Percentiles rank a stretch among this genome's conserved stretches.
Conservation (phyloP, 441 rosid species). For the Croton setiger region DNA sequence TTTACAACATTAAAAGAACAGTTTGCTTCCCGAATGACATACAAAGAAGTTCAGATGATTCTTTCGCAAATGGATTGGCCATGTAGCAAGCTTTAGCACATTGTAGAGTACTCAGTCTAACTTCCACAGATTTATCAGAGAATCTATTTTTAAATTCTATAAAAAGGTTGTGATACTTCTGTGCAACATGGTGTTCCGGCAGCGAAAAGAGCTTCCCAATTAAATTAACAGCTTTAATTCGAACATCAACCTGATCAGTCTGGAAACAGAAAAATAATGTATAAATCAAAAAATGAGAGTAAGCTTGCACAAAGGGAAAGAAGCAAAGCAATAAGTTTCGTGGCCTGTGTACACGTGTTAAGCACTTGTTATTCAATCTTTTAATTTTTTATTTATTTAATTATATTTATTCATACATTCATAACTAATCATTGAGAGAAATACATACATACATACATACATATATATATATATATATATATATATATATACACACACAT, state of each 20-base stretch:
- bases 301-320: neutral
- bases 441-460: no score
- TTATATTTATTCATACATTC: no score
- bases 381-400: no score
- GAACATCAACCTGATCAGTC: slow-evolving; percentile 95
- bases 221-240: slow-evolving; percentile 86
- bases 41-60: slow-evolving; percentile 67
- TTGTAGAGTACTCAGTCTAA: slow-evolving; percentile 73
- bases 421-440: no score
- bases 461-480: no score
- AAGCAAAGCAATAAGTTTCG: no score
- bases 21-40: slow-evolving; percentile 28
- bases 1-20: slow-evolving; percentile 18
- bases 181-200: slow-evolving; percentile 50
- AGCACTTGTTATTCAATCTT: no score
- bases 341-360: no score
- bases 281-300: slow-evolving; percentile 14
- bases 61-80: slow-evolving; percentile 53
- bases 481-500: no score
- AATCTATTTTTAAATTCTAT: slow-evolving; percentile 86
- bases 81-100: slow-evolving; percentile 71
- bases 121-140: slow-evolving; percentile 87
- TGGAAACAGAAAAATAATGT: slow-evolving; percentile 35
- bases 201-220: slow-evolving; percentile 70
- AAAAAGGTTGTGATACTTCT: slow-evolving; percentile 58